Base-by-base conservation (phyloP, 164 flowering plant genomes). In the Chloranthus sessilifolius region DNA sequence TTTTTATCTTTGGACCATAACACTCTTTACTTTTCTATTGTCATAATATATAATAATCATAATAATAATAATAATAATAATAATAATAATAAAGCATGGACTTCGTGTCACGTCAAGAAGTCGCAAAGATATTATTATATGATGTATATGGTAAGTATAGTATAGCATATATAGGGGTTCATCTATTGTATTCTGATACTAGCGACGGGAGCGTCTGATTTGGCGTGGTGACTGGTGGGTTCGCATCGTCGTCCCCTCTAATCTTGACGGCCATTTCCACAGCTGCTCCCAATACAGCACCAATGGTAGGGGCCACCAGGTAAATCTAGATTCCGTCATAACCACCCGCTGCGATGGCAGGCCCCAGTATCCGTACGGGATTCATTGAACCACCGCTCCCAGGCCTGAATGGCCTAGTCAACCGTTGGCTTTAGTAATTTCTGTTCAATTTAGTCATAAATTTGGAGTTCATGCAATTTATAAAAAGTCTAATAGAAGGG, bases 321-420 rank as follows among this genome's bases (percentile, higher is more conserved):
- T 81, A 88, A 19, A 88, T 52, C 96, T 94, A 88, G 4, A 88
- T 16, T 0, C 30, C 53, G 21, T 26, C 65, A 70, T 85, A 88
- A 53, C 82, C 82, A 48, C 83, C 81, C n/a, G 96, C 75, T 47
- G 96, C 96, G 8, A 88, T 64, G 0, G 96, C 96, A 29, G 96
- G 96, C 1, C 96, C 96, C 3, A 88, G 63, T 1, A 90, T 85
- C 48, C 96, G 38, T 37, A 85, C 94, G 0, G 94, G 96, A 53
- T 88, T 88, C 96, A 88, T 88, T 6, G 96, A 84, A 17, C 74
- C 96, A 26, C 47, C 47, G 11, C 12, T 43, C 12, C 83, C 30
- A 2, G 24, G 24, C 29, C 47, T 43, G 47, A n/a, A n/a, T n/a
- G n/a, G n/a, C n/a, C n/a, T n/a, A n/a, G n/a, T n/a, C n/a, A n/a